Conservation (phyloP, 2,329 filamentous ascomycete species). For the Laburnicola sp. region DNA sequence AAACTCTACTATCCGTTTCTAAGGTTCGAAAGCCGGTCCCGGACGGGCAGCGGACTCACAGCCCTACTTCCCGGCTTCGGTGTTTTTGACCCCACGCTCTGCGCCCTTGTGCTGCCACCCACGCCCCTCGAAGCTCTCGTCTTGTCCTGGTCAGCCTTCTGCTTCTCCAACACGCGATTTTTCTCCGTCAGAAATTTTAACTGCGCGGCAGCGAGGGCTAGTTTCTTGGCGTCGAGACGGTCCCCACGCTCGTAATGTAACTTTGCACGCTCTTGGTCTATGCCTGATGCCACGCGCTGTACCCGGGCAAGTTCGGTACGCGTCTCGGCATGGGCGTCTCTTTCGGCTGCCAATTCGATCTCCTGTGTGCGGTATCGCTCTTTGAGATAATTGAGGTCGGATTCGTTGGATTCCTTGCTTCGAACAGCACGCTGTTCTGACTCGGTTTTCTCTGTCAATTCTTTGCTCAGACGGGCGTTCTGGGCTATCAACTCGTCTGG, state of each 20-base stretch:
- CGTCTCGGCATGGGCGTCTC: neutral
- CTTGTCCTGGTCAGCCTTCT: conserved; percentile 11
- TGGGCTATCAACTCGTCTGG: conserved; percentile 25
- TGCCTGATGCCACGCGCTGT: conserved; percentile 20
- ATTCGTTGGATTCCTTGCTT: conserved; percentile 34
- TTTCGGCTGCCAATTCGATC: conserved; percentile 19
- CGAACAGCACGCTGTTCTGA: conserved; percentile 35
- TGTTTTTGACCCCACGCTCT: conserved; percentile 36
- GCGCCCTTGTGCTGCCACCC: conserved; percentile 33
- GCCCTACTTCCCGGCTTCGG: conserved; percentile 30
- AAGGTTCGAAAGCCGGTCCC: conserved; percentile 27
- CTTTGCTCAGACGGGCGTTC: conserved; percentile 25
- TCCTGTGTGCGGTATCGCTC: conserved; percentile 54
- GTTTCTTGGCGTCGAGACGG: conserved; percentile 13
- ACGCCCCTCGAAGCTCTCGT: conserved; percentile 24
- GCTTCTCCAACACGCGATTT: conserved; percentile 1
- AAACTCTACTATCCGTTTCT: conserved; percentile 20
- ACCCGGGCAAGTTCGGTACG: conserved; percentile 6
- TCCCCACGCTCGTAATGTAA: conserved; percentile 21
- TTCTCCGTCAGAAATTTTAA: conserved; percentile 30
- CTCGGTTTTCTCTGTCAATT: conserved; percentile 22
- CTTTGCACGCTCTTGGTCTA: conserved; percentile 18
- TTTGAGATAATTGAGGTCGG: conserved; percentile 61
- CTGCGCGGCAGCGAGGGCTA: conserved; percentile 13
- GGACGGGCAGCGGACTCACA: conserved; percentile 27